phyloP scores from a whole-genome alignment of 192 early-diverging fungal species.

The Coemansia sp. region DNA sequence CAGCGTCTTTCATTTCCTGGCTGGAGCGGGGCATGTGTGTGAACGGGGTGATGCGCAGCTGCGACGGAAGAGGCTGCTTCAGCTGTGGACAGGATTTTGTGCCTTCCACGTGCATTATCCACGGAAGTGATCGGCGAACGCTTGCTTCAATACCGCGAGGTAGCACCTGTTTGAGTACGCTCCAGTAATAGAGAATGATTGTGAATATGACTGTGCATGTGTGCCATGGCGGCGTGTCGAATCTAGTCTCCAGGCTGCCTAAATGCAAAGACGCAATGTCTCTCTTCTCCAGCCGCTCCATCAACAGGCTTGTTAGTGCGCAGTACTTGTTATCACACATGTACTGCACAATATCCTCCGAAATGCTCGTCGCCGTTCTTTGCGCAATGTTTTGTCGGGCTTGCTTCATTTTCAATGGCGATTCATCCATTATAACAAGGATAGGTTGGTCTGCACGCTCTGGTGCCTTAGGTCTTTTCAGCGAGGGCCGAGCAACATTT shows the following conservation, averaged over 20 bases:
- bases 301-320: constrained; percentile 22
- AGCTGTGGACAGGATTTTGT: constrained; percentile 22
- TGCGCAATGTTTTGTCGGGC: not conserved
- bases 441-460: constrained; percentile 10
- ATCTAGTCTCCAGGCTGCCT: not conserved
- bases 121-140: constrained; percentile 25
- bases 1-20: constrained; percentile 7
- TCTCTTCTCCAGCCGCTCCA: constrained; percentile 23
- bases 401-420: constrained; percentile 4
- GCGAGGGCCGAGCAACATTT: not conserved
- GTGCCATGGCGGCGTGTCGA: constrained; percentile 38
- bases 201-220: constrained; percentile 41
- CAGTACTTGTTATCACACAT: constrained; percentile 17
- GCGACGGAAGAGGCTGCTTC: constrained; percentile 17
- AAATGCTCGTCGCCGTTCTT: constrained; percentile 23
- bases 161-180: constrained; percentile 18
- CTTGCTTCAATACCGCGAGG: constrained; percentile 4
- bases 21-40: constrained; percentile 9
- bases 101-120: constrained; percentile 50
- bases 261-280: not conserved
- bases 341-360: constrained; percentile 24
- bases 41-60: constrained; percentile 27
- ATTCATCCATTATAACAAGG: constrained; percentile 36
- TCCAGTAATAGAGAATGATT: constrained; percentile 32
- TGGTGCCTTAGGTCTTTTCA: not conserved